phyloP scores from a whole-genome alignment of 2,329 filamentous ascomycete genomes.

The Cytospora leucostoma region DNA sequence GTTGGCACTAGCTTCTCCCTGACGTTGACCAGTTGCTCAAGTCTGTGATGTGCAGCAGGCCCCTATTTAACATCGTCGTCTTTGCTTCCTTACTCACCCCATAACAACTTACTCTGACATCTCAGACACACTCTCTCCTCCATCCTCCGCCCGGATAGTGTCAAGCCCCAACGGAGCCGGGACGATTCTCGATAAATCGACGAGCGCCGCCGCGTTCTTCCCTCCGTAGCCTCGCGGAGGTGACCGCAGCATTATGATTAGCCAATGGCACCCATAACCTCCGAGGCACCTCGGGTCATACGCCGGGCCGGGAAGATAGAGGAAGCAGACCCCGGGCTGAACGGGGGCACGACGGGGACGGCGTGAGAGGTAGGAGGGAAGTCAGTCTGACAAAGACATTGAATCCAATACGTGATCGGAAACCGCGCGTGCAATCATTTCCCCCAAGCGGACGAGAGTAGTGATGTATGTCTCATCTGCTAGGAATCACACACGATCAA shows the following conservation, averaged over 20 bases:
- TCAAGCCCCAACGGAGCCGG: background rate
- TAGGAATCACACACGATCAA: too few species aligned
- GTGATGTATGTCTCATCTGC: too few species aligned
- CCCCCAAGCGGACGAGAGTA: too few species aligned
- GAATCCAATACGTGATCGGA: too few species aligned
- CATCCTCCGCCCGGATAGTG: background rate
- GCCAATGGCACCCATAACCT: slow-evolving; percentile 8
- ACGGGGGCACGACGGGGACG: background rate
- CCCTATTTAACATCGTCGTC: background rate
- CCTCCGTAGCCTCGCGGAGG: slow-evolving; percentile 11
- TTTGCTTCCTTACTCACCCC: background rate
- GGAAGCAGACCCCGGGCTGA: background rate
- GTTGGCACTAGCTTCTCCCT: background rate
- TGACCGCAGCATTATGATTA: slow-evolving; percentile 11
- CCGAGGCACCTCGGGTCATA: slow-evolving; percentile 23
- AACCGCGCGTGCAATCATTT: too few species aligned
- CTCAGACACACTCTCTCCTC: background rate
- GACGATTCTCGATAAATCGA: background rate
- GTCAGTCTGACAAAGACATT: too few species aligned
- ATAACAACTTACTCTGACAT: too few species aligned
- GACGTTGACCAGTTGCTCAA: background rate
- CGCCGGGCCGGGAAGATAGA: background rate
- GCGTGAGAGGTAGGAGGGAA: too few species aligned
- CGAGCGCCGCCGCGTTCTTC: background rate
- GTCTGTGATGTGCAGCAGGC: background rate